phyloP scores from a whole-genome alignment of 768 basidiomycete species.

The Rubroboletus satanas region DNA sequence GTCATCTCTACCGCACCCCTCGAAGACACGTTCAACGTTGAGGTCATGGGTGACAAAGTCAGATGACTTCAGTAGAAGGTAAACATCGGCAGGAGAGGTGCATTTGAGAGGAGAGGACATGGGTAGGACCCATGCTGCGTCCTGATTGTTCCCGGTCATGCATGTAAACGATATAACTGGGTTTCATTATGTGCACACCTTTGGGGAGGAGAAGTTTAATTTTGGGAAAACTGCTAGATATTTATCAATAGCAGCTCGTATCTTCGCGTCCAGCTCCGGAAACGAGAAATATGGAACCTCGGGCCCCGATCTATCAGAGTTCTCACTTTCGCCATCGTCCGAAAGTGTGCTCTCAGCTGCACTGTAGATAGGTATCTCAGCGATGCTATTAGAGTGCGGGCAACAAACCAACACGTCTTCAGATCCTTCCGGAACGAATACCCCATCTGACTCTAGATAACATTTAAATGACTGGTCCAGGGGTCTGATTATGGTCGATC shows the following conservation, averaged over 20 bases:
- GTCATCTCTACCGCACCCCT: constrained; percentile 44
- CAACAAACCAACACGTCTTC: constrained; percentile 60
- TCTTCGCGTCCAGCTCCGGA: constrained; percentile 74
- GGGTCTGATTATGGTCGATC: constrained; percentile 71
- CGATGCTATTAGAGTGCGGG: background rate
- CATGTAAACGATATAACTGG: background rate
- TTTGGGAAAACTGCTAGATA: constrained; percentile 93
- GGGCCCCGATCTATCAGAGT: constrained; percentile 35
- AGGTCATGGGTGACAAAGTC: constrained; percentile 86
- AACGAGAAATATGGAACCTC: constrained; percentile 54
- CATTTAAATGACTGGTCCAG: constrained; percentile 57
- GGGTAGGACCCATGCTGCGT: constrained; percentile 89
- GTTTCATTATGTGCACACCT: constrained; percentile 42
- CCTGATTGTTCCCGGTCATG: constrained; percentile 43
- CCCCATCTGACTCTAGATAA: constrained; percentile 81
- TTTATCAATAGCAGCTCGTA: constrained; percentile 57
- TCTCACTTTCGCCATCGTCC: constrained; percentile 47
- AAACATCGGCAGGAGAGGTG: constrained; percentile 84
- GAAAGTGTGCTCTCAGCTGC: constrained; percentile 53
- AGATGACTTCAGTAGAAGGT: constrained; percentile 87
- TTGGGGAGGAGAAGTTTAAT: constrained; percentile 94
- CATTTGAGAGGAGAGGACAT: constrained; percentile 83
- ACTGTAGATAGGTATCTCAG: constrained; percentile 32
- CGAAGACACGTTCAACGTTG: constrained; percentile 56
- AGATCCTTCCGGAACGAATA: constrained; percentile 78